Conservation (phyloP, 2,329 filamentous ascomycete genomes). For the Arthrobotrys musiformis region DNA sequence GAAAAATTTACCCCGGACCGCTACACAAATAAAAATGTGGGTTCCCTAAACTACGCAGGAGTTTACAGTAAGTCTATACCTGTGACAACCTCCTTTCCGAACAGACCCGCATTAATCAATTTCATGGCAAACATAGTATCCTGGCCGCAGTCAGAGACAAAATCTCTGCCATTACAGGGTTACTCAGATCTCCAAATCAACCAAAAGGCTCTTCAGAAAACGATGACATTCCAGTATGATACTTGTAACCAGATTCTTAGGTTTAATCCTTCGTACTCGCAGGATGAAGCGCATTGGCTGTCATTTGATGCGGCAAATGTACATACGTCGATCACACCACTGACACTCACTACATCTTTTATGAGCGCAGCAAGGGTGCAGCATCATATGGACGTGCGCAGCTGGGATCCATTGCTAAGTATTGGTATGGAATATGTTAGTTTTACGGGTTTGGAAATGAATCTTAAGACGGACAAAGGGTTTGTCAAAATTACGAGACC, state of each 20-base stretch:
- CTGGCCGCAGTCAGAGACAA: neutral
- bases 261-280: neutral
- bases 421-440: slow-evolving; percentile 11
- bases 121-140: slow-evolving; percentile 7
- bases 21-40: slow-evolving; percentile 1
- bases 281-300: neutral
- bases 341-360: neutral
- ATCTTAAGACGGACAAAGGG: neutral
- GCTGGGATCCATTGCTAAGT: neutral
- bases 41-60: slow-evolving; percentile 4
- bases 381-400: neutral
- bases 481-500: neutral
- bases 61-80: neutral
- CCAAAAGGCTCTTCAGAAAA: neutral
- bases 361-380: neutral
- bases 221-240: neutral
- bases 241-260: neutral
- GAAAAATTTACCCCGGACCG: neutral
- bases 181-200: slow-evolving; percentile 5
- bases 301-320: neutral
- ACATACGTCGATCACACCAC: neutral
- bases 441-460: neutral
- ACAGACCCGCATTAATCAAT: neutral
- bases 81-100: neutral
- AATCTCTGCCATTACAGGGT: neutral